phyloP scores from a whole-genome alignment of 2,329 filamentous ascomycete species.

The Fusarium ramigenum region DNA sequence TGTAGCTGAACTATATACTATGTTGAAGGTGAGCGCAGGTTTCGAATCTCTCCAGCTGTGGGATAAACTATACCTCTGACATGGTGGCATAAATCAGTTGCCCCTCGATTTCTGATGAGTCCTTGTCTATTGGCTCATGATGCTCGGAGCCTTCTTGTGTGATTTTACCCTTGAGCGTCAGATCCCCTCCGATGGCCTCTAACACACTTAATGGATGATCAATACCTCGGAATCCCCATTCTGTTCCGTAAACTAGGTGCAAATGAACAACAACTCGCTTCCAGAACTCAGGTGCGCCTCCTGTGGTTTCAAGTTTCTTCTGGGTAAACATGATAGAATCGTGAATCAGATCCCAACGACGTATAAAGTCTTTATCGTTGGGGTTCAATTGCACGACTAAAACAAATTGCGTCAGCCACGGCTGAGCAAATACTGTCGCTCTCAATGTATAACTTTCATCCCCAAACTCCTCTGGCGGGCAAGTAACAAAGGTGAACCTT shows the following conservation, averaged over 20 bases:
- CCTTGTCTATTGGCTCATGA: too few relatives aligned
- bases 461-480: fast-evolving
- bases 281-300: background rate
- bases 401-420: background rate
- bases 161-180: background rate
- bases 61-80: background rate
- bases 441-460: background rate
- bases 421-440: background rate
- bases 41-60: background rate
- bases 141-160: fast-evolving
- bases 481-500: background rate
- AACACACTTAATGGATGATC: background rate
- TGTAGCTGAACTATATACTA: background rate
- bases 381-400: background rate
- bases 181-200: background rate
- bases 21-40: fast-evolving
- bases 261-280: background rate
- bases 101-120: background rate
- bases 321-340: background rate
- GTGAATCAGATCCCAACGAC: background rate
- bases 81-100: background rate
- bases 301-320: background rate
- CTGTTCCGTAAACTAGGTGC: background rate
- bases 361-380: background rate
- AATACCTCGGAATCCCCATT: too few relatives aligned